Percentiles rank a stretch among this genome's conserved stretches.
phyloP scores from a whole-genome alignment of 345 rosid species.

The Pugionium cornutum region DNA sequence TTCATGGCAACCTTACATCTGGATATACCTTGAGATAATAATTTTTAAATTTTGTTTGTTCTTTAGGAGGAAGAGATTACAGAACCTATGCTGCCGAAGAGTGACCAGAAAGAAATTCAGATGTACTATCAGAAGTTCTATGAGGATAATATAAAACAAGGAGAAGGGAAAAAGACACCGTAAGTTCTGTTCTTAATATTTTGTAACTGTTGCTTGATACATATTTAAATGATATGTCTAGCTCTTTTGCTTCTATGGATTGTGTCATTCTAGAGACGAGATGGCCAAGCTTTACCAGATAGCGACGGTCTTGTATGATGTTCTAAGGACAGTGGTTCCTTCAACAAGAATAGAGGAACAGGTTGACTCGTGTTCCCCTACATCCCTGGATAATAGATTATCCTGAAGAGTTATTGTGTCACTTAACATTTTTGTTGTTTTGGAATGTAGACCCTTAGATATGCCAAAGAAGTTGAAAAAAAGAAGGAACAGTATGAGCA shows the following conservation, averaged over 20 bases:
- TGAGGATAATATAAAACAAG: conserved; percentile 55
- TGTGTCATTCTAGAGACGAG: conserved; percentile 70
- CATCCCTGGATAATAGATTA: conserved; percentile 8
- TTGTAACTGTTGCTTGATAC: not conserved
- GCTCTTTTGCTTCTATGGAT: conserved; percentile 12
- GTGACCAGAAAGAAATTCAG: conserved; percentile 68
- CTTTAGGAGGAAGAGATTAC: conserved; percentile 68
- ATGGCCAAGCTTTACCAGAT: conserved; percentile 80
- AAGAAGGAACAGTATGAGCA: conserved; percentile 56
- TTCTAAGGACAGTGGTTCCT: conserved; percentile 61
- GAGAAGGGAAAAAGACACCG: conserved; percentile 66
- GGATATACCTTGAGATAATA: conserved; percentile 2
- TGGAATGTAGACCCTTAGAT: conserved; percentile 53
- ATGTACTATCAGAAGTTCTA: conserved; percentile 64
- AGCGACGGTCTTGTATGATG: conserved; percentile 86
- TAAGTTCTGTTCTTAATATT: conserved; percentile 44
- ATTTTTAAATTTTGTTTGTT: conserved; percentile 30
- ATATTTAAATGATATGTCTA: not conserved
- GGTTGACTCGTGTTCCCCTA: conserved; percentile 48
- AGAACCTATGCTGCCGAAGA: conserved; percentile 41
- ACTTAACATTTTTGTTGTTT: conserved; percentile 29
- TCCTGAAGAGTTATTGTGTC: conserved; percentile 25
- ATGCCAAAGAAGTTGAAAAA: conserved; percentile 66
- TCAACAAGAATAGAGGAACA: conserved; percentile 47
- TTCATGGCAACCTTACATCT: conserved; percentile 5